These are phyloP conservation scores for Coriaria nepalensis DNA, from an alignment of 306 rosid species.

Conservation along the genomic window DNA sequence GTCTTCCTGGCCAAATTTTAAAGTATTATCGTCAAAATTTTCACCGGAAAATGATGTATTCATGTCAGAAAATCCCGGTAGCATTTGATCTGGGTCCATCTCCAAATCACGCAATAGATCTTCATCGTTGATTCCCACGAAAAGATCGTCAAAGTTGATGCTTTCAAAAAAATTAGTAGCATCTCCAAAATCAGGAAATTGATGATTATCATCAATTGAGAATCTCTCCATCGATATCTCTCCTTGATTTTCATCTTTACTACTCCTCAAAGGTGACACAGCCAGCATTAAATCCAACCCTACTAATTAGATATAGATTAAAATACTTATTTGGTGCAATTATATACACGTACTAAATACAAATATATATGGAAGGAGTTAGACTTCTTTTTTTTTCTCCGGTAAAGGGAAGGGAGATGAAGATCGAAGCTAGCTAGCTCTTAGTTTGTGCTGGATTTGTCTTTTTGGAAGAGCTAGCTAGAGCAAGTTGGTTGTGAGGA, in stretches of 20 bases:
- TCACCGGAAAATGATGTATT: conserved; percentile 29
- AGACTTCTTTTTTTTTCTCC: background rate
- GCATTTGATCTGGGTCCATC: conserved; percentile 57
- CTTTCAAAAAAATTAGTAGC: conserved; percentile 43
- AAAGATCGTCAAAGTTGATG: conserved; percentile 68
- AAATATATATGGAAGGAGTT: background rate
- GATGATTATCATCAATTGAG: conserved; percentile 25
- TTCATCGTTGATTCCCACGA: conserved; percentile 41
- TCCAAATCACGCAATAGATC: conserved; percentile 77
- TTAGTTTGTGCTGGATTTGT: background rate
- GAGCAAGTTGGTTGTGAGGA: conserved; percentile 6
- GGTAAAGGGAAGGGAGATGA: conserved; percentile 7
- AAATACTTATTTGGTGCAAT: background rate
- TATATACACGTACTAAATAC: background rate
- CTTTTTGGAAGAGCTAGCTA: background rate
- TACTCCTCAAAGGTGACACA: conserved; percentile 47
- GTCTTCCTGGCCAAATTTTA: conserved; percentile 17
- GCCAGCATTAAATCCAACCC: conserved; percentile 43
- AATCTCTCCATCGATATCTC: conserved; percentile 42
- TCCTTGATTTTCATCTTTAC: conserved; percentile 43
- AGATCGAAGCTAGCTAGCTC: background rate
- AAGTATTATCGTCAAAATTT: conserved; percentile 9
- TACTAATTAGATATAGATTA: background rate
- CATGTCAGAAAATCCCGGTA: conserved; percentile 53
- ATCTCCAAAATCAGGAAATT: conserved; percentile 39